These are phyloP conservation scores for Metschnikowia shivogae DNA, from an alignment of 805 yeast genomes.

Conservation along the genomic window DNA sequence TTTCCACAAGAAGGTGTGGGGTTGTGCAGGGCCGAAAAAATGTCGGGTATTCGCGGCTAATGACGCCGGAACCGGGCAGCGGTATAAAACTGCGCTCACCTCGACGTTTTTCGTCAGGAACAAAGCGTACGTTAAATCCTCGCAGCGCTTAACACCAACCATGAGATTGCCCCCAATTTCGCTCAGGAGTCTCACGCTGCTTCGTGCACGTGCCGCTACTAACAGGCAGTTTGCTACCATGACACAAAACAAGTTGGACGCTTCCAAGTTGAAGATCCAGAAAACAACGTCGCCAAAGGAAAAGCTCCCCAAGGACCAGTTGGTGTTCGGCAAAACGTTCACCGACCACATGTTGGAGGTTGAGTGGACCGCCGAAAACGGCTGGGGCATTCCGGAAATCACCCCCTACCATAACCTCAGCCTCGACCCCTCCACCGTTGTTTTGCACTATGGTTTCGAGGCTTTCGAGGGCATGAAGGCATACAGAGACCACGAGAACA, in stretches of 20 bases:
- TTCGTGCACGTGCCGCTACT: background rate
- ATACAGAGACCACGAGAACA: slow-evolving; percentile 53
- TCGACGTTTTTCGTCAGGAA: slow-evolving; percentile 1
- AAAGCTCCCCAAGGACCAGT: slow-evolving; percentile 36
- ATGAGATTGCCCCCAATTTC: background rate
- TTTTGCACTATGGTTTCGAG: slow-evolving; percentile 92
- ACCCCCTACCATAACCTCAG: slow-evolving; percentile 74
- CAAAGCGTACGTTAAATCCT: slow-evolving; percentile 1
- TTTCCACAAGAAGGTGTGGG: background rate
- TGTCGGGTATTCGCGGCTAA: slow-evolving; percentile 15
- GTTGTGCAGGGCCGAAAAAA: background rate
- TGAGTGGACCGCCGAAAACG: slow-evolving; percentile 71
- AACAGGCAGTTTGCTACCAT: slow-evolving; percentile 18
- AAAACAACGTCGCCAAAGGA: slow-evolving; percentile 36
- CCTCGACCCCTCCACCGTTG: slow-evolving; percentile 85
- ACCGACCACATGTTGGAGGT: slow-evolving; percentile 86
- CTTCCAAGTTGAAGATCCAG: slow-evolving; percentile 33
- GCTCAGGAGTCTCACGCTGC: background rate
- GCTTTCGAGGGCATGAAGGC: slow-evolving; percentile 96
- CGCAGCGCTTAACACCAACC: background rate
- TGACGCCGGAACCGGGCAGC: slow-evolving; percentile 10
- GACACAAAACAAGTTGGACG: slow-evolving; percentile 31
- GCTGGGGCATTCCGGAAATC: slow-evolving; percentile 90
- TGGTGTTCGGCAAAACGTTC: slow-evolving; percentile 50
- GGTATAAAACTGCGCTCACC: background rate